phyloP scores from a whole-genome alignment of 208 protist species.

The Acanthamoeba rhysodes region DNA sequence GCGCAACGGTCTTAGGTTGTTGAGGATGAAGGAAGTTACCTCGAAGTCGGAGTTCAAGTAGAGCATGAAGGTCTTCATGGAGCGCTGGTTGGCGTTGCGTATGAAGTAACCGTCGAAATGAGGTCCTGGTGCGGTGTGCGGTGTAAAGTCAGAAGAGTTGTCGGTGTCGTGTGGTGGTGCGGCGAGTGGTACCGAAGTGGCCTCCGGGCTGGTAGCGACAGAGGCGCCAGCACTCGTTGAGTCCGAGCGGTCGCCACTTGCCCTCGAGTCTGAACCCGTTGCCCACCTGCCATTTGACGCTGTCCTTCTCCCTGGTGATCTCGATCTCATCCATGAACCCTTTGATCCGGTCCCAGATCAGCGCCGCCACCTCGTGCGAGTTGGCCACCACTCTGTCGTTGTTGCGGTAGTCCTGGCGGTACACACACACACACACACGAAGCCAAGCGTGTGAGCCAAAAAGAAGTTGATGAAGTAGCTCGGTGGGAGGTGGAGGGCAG shows the following conservation, averaged over 20 bases:
- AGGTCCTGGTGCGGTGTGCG: too few relatives aligned
- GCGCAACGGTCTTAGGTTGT: too few relatives aligned
- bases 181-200: slow-evolving; percentile 12
- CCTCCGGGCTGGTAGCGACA: slow-evolving; percentile 52
- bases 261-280: slow-evolving; percentile 51
- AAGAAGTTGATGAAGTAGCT: not conserved
- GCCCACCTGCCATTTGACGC: slow-evolving; percentile 28
- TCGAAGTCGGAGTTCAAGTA: slow-evolving; percentile 68
- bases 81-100: slow-evolving; percentile 4
- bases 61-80: slow-evolving; percentile 76
- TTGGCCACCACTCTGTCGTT: slow-evolving; percentile 47
- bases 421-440: too few relatives aligned
- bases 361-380: not conserved
- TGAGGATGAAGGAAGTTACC: not conserved
- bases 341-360: slow-evolving; percentile 63
- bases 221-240: slow-evolving; percentile 68
- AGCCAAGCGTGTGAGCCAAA: not conserved
- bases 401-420: slow-evolving; percentile 12
- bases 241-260: not conserved
- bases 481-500: too few relatives aligned
- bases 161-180: too few relatives aligned
- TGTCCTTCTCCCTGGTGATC: slow-evolving; percentile 19
- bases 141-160: too few relatives aligned
- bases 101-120: slow-evolving; percentile 62
- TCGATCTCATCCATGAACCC: slow-evolving; percentile 53